Conservation (phyloP, 495 filamentous ascomycete species). For the Penicillium robsamsonii region DNA sequence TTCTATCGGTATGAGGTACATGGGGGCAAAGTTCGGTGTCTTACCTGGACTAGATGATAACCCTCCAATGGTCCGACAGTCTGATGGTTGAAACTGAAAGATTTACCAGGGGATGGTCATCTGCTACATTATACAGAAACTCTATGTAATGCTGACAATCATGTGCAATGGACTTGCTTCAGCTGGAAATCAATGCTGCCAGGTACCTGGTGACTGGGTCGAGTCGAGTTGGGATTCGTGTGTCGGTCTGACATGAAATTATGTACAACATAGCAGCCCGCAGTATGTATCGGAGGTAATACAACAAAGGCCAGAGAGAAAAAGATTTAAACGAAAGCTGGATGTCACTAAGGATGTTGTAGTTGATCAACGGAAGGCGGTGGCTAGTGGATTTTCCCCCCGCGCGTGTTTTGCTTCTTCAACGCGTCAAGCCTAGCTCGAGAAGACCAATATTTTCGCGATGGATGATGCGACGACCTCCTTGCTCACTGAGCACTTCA, state of each 20-base stretch:
- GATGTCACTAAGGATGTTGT: background rate
- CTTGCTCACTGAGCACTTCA: constrained; percentile 92
- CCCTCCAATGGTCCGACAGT: constrained; percentile 12
- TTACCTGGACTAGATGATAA: constrained; percentile 5
- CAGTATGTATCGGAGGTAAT: background rate
- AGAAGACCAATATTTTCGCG: constrained; percentile 13
- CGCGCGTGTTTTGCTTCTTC: constrained; percentile 23
- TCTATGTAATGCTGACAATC: background rate
- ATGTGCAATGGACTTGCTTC: background rate
- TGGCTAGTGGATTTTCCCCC: constrained; percentile 16
- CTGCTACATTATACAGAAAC: background rate
- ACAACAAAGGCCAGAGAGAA: background rate
- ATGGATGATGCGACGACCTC: constrained; percentile 58
- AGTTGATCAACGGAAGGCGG: constrained; percentile 18
- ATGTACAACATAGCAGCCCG: background rate
- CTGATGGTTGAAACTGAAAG: constrained; percentile 5
- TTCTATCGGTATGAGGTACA: background rate
- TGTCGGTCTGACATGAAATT: constrained; percentile 8
- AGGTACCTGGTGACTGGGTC: constrained; percentile 8
- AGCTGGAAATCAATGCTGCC: constrained; percentile 8
- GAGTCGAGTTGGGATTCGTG: constrained; percentile 1
- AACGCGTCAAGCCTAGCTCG: constrained; percentile 18
- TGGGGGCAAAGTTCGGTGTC: constrained; percentile 8
- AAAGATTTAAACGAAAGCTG: background rate
- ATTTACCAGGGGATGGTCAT: background rate